Evolutionary conservation across 768 basidiomycete genomes (phyloP).

Genomic region (Lanmaoa pseudosensibilis): DNA sequence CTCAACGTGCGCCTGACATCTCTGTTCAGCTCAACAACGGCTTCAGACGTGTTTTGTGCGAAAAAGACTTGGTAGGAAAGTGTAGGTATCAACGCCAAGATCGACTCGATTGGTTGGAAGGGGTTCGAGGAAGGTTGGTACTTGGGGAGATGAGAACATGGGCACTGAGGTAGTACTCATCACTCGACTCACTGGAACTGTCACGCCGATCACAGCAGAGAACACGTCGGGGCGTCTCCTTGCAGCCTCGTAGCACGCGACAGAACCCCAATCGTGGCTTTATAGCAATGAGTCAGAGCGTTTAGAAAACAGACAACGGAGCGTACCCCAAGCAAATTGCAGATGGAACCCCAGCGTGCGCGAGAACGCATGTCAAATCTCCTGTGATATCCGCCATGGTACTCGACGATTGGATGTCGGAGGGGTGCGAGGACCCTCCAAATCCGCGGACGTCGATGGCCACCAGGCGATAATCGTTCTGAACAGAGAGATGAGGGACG

Average conservation of each 20-base stretch:
- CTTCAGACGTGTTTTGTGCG: conserved; percentile 45
- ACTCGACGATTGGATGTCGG: conserved; percentile 57
- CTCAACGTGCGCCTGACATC: conserved; percentile 61
- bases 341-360: conserved; percentile 46
- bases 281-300: neutral
- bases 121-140: conserved; percentile 56
- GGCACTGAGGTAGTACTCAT: neutral
- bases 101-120: conserved; percentile 46
- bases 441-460: conserved; percentile 70
- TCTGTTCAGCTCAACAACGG: conserved; percentile 51
- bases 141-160: conserved; percentile 32
- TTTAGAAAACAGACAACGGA: neutral
- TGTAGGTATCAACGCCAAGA: conserved; percentile 45
- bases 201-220: conserved; percentile 54
- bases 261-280: conserved; percentile 78
- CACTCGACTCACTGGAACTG: conserved; percentile 52
- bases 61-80: conserved; percentile 69
- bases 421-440: conserved; percentile 64
- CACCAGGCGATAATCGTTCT: conserved; percentile 63
- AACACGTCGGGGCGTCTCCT: conserved; percentile 67
- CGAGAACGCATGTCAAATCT: conserved; percentile 64
- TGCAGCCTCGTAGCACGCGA: conserved; percentile 66
- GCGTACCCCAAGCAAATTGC: conserved; percentile 65
- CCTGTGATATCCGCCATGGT: conserved; percentile 59
- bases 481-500: neutral